These are phyloP conservation scores for Chiua sp. DNA, from an alignment of 1,284 basidiomycete genomes.

Conservation along the genomic window DNA sequence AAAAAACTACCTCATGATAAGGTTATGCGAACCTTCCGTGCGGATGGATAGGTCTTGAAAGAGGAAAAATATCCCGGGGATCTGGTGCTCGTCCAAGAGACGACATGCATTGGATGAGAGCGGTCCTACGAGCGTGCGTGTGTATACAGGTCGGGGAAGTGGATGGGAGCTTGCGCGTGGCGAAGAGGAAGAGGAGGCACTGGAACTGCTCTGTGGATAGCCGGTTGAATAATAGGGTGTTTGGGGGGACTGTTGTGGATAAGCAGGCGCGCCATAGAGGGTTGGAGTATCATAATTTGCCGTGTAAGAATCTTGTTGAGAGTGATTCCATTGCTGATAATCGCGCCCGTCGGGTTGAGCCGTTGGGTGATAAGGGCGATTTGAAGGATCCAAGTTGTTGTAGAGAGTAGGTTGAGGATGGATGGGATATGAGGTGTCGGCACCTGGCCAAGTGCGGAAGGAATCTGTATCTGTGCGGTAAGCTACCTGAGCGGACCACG, in stretches of 20 bases:
- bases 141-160: slow-evolving; percentile 71
- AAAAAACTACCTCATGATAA: slow-evolving; percentile 31
- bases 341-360: slow-evolving; percentile 39
- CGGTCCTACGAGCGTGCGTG: slow-evolving; percentile 87
- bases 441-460: slow-evolving; percentile 45
- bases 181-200: slow-evolving; percentile 36
- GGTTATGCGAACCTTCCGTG: slow-evolving; percentile 68
- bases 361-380: slow-evolving; percentile 34
- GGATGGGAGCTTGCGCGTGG: slow-evolving; percentile 44
- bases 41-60: slow-evolving; percentile 89
- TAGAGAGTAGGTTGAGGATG: slow-evolving; percentile 34
- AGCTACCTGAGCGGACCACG: slow-evolving; percentile 28
- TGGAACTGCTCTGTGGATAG: slow-evolving; percentile 30
- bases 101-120: slow-evolving; percentile 85
- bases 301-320: slow-evolving; percentile 41
- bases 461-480: slow-evolving; percentile 41
- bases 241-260: slow-evolving; percentile 36
- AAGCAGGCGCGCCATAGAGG: slow-evolving; percentile 33
- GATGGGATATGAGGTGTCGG: slow-evolving; percentile 42
- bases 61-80: slow-evolving; percentile 86
- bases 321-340: slow-evolving; percentile 35
- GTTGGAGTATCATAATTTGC: slow-evolving; percentile 28
- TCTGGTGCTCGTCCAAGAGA: slow-evolving; percentile 81
- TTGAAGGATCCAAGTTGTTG: slow-evolving; percentile 37
- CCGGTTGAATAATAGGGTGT: slow-evolving; percentile 35